Base-by-base conservation (phyloP, 345 rosid species). In the Rubroshorea leprosula region DNA sequence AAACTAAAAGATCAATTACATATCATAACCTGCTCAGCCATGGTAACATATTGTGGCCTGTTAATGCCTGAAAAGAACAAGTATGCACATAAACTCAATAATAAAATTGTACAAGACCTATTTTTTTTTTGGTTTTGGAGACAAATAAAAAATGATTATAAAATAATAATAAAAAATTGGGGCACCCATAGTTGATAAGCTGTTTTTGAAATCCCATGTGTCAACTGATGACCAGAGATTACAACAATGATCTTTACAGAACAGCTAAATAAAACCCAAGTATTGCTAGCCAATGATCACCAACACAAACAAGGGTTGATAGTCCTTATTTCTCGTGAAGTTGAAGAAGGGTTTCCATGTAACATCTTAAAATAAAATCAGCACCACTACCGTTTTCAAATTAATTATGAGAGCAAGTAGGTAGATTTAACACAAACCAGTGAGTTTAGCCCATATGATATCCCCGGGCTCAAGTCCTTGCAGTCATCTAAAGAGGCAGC, bases 391-490 rank as follows among this genome's bases (percentile, higher is more conserved):
- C n/a, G n/a, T n/a, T n/a, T n/a, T n/a, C n/a, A n/a, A n/a, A n/a
- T n/a, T n/a, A 44, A 38, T 31, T 46, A 15, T 11, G 0, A 62
- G 10, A 54, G 13, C 21, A 62, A 57, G 51, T 58, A 63, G 49
- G 55, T 60, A 54, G 54, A 58, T 55, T n/a, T 55, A 60, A 56
- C 61, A 68, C 63, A 65, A 64, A 92, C 98, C 97, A 64, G 98
- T 79, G 59, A 92, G 85, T 72, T 92, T 92, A 31, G 97, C 97
- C 98, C 98, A 92, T 58, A 92, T 77, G 57, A 92, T 80, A 69
- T 92, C 97, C 74, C 98, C 97, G 27, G 89, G 74, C 64, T 80
- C 91, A 26, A 80, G 74, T 67, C 86, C 97, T 79, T 86, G 68
- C 78, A 84, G 58, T 75, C 93, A 65, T 84, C 94, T 63, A 80